Evolutionary conservation across 495 filamentous ascomycete genomes (phyloP).

Genomic region (Lentithecium fluviatile): DNA sequence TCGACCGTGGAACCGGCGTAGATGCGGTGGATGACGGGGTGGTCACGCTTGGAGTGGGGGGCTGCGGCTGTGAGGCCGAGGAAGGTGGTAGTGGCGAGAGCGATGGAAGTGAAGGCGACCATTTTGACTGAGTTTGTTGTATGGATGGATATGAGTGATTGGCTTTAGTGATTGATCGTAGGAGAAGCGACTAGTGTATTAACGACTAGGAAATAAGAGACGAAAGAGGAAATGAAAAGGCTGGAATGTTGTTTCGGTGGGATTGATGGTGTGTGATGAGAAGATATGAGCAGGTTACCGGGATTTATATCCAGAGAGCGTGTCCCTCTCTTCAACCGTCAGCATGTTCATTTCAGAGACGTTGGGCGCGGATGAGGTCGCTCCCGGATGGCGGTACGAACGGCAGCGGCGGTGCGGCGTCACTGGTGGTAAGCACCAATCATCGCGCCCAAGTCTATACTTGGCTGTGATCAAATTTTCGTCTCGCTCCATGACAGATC

Average conservation of each 20-base stretch:
- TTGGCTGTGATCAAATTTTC: too few species aligned
- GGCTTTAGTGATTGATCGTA: slow-evolving; percentile 1
- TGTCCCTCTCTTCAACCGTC: not conserved
- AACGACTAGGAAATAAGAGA: slow-evolving; percentile 14
- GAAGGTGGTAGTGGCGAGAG: slow-evolving; percentile 9
- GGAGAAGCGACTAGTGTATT: slow-evolving; percentile 6
- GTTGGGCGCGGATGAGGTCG: not conserved
- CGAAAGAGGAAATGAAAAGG: not conserved
- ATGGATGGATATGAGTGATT: slow-evolving; percentile 8
- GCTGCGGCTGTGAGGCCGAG: slow-evolving; percentile 15
- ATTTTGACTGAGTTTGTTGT: slow-evolving; percentile 20
- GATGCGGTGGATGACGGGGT: slow-evolving; percentile 31
- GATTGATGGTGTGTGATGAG: slow-evolving; percentile 22
- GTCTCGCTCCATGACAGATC: too few species aligned
- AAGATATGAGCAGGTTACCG: not conserved
- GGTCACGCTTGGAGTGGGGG: slow-evolving; percentile 2
- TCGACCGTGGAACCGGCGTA: slow-evolving; percentile 24
- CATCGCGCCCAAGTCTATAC: too few species aligned
- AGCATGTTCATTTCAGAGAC: not conserved
- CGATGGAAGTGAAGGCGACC: slow-evolving; percentile 27
- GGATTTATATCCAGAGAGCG: slow-evolving; percentile 1
- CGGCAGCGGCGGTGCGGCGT: too few species aligned
- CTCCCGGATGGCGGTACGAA: not conserved
- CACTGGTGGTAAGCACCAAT: too few species aligned
- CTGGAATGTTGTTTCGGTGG: slow-evolving; percentile 1